phyloP scores from a whole-genome alignment of 129 eudicot genomes.

The Deinandra increscens region DNA sequence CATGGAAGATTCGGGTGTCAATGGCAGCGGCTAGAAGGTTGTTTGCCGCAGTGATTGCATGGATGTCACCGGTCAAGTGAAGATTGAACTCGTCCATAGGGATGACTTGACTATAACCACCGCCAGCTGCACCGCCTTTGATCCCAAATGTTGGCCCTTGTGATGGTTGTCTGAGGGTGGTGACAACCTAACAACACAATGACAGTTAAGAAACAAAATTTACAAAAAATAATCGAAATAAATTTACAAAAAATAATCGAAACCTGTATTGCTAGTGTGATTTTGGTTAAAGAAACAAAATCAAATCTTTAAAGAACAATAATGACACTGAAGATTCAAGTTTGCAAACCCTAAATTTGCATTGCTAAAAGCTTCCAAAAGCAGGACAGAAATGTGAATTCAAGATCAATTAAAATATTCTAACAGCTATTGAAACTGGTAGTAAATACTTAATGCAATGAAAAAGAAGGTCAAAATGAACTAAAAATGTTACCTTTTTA shows the following conservation, averaged over 20 bases:
- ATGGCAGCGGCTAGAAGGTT: conserved; percentile 94
- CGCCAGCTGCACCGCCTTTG: conserved; percentile 99
- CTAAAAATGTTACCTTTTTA: conserved; percentile 56
- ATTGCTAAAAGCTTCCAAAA: background rate
- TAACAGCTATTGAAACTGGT: background rate
- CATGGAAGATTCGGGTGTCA: conserved; percentile 85
- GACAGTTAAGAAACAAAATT: conserved; percentile 22
- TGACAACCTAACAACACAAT: conserved; percentile 62
- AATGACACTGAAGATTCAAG: background rate
- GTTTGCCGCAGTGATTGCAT: conserved; percentile 94
- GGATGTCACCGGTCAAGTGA: conserved; percentile 92
- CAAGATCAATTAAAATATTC: background rate
- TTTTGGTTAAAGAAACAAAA: background rate
- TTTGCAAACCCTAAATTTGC: background rate
- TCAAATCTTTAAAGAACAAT: background rate
- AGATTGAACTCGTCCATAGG: conserved; percentile 99
- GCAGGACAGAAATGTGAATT: background rate
- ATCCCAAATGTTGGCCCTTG: conserved; percentile 99
- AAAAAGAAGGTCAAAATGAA: no score
- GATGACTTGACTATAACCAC: conserved; percentile 97
- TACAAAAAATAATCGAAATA: no score
- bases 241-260: background rate
- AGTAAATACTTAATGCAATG: background rate
- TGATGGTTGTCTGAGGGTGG: conserved; percentile 93
- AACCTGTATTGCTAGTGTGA: background rate